Conservation (phyloP, 495 filamentous ascomycete genomes). For the Alectoria sarmentosa region DNA sequence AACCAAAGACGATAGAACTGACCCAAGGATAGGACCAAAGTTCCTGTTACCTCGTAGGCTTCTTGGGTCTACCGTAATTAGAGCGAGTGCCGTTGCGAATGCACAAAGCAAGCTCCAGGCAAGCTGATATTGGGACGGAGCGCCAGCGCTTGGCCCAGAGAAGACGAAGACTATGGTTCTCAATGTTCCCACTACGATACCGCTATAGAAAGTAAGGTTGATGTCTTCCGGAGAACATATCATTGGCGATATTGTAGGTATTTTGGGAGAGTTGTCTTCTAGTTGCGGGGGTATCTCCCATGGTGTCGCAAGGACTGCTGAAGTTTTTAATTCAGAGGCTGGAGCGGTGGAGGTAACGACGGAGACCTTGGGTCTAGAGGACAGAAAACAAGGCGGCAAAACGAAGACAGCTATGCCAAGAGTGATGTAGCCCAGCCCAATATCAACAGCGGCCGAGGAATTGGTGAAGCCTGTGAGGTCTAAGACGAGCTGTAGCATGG, state of each 20-base stretch:
- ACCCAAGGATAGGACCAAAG: constrained; percentile 22
- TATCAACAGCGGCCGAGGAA: background rate
- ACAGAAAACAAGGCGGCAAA: constrained; percentile 39
- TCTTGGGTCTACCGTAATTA: constrained; percentile 17
- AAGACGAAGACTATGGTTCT: constrained; percentile 16
- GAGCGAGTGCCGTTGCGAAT: constrained; percentile 17
- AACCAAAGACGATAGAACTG: constrained; percentile 16
- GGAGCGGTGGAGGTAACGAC: constrained; percentile 8
- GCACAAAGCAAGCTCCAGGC: constrained; percentile 18
- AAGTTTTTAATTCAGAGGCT: constrained; percentile 17
- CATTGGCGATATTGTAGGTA: constrained; percentile 20
- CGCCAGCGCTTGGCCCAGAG: constrained; percentile 5
- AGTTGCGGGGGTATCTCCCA: constrained; percentile 13
- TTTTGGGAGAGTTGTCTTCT: constrained; percentile 1
- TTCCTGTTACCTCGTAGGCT: constrained; percentile 19
- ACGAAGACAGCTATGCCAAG: constrained; percentile 40
- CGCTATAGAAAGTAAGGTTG: constrained; percentile 23
- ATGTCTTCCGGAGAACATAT: constrained; percentile 23
- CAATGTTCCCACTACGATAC: constrained; percentile 14
- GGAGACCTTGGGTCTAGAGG: constrained; percentile 14
- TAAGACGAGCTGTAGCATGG: constrained; percentile 17
- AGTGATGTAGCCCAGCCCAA: constrained; percentile 40
- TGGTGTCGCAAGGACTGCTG: constrained; percentile 19
- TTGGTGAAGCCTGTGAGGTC: constrained; percentile 19
- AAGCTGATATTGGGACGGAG: constrained; percentile 1